Conservation (phyloP, 441 rosid species). For the Populus hybrid region DNA sequence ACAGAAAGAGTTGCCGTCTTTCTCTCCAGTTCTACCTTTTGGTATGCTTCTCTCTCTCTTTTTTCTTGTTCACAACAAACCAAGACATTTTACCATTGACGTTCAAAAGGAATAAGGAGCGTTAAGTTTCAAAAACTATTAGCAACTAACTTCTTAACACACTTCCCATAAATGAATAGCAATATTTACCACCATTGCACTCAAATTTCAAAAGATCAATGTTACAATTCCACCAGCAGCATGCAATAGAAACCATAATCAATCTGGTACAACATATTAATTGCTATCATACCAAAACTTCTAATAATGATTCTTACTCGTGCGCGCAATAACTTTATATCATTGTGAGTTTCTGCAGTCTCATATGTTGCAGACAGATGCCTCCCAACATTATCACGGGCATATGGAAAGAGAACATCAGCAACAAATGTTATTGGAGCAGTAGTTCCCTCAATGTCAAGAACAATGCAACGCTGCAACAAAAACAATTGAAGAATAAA, state of each 20-base stretch:
- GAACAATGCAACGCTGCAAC: conserved; percentile 77
- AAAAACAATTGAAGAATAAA: conserved; percentile 25
- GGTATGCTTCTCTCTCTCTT: not conserved
- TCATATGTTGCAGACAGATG: conserved; percentile 68
- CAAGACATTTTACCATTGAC: not conserved
- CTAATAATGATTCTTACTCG: conserved; percentile 48
- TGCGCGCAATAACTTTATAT: conserved; percentile 62
- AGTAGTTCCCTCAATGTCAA: conserved; percentile 97
- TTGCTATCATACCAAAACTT: not conserved
- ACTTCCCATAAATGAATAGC: not conserved
- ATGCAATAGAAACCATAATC: not conserved
- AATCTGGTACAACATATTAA: not conserved
- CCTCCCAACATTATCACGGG: conserved; percentile 80
- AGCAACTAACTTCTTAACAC: not conserved
- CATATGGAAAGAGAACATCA: conserved; percentile 91
- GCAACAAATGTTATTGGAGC: conserved; percentile 91
- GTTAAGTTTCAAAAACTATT: not conserved
- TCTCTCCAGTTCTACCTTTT: not conserved
- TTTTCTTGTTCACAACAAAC: not conserved
- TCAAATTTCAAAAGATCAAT: not conserved
- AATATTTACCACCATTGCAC: not conserved
- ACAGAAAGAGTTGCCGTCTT: not conserved
- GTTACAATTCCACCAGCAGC: not conserved
- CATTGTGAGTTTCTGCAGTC: conserved; percentile 75
- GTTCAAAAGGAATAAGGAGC: not conserved